A percentile compares a stretch with the other conserved stretches of the same genome.
These are phyloP conservation scores for Phaeosphaeriaceae sp. DNA, from an alignment of 2,329 filamentous ascomycete genomes.

Conservation along the genomic window DNA sequence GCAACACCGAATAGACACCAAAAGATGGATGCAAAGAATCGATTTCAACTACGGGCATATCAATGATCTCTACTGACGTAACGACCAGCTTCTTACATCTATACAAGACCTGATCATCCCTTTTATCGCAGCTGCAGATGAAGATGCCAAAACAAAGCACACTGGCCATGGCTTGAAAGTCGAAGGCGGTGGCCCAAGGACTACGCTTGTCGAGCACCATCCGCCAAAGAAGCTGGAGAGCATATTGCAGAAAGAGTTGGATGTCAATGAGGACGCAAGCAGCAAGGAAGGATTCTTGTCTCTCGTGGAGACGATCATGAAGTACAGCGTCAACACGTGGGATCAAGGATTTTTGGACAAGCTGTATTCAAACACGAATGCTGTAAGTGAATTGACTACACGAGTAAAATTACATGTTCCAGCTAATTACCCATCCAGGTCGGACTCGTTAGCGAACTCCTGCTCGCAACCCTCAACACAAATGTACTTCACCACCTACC, in stretches of 20 bases:
- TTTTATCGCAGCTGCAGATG: conserved; percentile 74
- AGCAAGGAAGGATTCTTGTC: conserved; percentile 54
- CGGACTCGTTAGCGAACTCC: conserved; percentile 82
- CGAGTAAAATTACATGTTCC: background rate
- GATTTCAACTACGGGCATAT: background rate
- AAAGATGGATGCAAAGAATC: background rate
- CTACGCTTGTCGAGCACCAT: conserved; percentile 53
- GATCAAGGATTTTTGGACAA: conserved; percentile 97
- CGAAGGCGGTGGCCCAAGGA: conserved; percentile 65
- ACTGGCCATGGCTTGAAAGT: conserved; percentile 64
- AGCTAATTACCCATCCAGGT: conserved; percentile 56
- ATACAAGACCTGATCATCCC: conserved; percentile 73
- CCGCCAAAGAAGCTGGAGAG: conserved; percentile 52
- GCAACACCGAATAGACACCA: background rate
- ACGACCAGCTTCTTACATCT: conserved; percentile 45
- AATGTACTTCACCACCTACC: conserved; percentile 64
- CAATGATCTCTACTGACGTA: background rate
- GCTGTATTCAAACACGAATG: conserved; percentile 88
- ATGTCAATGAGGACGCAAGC: conserved; percentile 46
- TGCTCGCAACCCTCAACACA: conserved; percentile 87
- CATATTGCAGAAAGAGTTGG: conserved; percentile 44
- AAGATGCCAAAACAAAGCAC: conserved; percentile 63
- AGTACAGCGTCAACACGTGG: conserved; percentile 97
- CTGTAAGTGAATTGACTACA: conserved; percentile 58
- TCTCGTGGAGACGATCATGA: conserved; percentile 72